Evolutionary conservation across 2,329 filamentous ascomycete species (phyloP), one percentile per base, ranked within the genome.

Genomic region (Penicillium sp.): DNA sequence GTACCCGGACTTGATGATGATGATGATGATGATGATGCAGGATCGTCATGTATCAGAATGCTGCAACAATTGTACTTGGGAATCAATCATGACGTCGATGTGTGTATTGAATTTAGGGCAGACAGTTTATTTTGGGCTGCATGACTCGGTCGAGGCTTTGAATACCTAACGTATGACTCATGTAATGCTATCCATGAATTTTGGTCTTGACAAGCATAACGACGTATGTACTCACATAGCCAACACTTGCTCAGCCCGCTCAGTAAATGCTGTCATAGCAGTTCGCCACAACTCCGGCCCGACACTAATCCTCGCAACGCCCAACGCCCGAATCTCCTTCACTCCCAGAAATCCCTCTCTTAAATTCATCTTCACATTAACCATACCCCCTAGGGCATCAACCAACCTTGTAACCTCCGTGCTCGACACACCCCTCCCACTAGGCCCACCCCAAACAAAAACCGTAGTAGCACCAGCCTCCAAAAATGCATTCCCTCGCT

Each of bases 391-490:
- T 45, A 86, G 77, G 45, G 77, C 81, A 52, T 73, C 68, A 2
- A 80, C 81, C 61, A 86, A 65, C 42, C 65, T 69, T 66, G 74
- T 68, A 2, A 84, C 77, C 68, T 85, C 83, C 0, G 73, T 76
- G 13, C 69, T 74, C 13, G 73, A 73, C 13, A 84, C 66, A 0
- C 74, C 71, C 41, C 82, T 70, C 15, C 77, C 68, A 36, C 70
- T 70, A 0, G 73, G 64, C 1, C 78, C 82, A 15, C 84, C 84
- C 83, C 83, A 87, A 51, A 86, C 83, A 72, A 86, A 87, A 0
- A 85, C 78, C 0, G 81, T 86, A 13, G 78, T 82, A 0, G 85
- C 85, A 0, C 85, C 85, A 2, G 83, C 83, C 0, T 75, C 79
- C 3, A 87, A 72, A 66, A 82, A 87, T n/a, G 79, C 80, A 57